A percentile compares a stretch with the other conserved stretches of the same genome.
Conservation (phyloP, 2,329 filamentous ascomycete species). For the Botrytis hyacinthi region DNA sequence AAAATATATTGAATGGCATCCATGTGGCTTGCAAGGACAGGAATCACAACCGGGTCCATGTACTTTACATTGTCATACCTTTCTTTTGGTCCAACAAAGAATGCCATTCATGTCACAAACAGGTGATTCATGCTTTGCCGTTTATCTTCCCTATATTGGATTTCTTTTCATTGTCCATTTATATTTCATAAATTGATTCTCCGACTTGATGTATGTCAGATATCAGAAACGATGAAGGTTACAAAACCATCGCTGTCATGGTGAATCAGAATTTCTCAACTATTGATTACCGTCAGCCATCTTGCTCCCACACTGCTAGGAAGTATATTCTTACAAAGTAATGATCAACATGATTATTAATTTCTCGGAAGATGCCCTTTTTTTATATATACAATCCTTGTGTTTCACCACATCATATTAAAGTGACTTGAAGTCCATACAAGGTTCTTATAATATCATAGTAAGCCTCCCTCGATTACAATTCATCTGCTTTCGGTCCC, state of each 20-base stretch:
- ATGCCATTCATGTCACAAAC: neutral
- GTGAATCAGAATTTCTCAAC: neutral
- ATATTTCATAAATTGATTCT: neutral
- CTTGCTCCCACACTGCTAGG: neutral
- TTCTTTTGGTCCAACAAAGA: constrained; percentile 1
- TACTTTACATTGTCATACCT: neutral
- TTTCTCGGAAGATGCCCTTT: neutral
- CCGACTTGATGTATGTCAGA: neutral
- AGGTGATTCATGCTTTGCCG: constrained; percentile 10
- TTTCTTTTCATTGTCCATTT: neutral
- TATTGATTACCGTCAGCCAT: neutral
- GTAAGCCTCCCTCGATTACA: neutral
- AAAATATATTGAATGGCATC: constrained; percentile 18
- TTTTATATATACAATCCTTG: neutral
- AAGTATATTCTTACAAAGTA: neutral
- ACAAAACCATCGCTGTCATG: neutral
- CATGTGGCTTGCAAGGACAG: constrained; percentile 15
- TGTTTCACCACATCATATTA: neutral
- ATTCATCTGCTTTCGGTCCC: neutral
- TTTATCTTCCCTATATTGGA: neutral
- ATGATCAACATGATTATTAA: neutral
- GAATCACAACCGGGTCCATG: neutral
- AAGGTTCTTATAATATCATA: neutral
- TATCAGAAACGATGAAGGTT: neutral
- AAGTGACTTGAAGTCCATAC: neutral